These are phyloP conservation scores for Xylariaceae sp. DNA, from an alignment of 2,329 filamentous ascomycete species.

Conservation along the genomic window DNA sequence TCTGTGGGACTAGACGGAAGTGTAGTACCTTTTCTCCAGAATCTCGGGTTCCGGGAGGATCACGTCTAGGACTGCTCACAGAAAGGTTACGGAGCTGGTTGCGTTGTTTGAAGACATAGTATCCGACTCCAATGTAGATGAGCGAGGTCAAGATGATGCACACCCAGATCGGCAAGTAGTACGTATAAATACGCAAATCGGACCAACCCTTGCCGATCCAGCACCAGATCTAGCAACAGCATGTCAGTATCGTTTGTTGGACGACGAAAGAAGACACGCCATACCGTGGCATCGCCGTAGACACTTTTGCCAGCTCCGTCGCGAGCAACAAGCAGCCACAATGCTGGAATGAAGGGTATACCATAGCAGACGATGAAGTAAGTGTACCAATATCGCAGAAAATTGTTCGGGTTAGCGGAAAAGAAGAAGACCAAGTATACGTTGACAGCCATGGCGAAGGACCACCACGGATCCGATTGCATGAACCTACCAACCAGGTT, in stretches of 20 bases:
- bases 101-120: conserved; percentile 53
- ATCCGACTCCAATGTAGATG: conserved; percentile 54
- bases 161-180: conserved; percentile 57
- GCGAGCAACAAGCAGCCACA: conserved; percentile 57
- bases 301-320: conserved; percentile 35
- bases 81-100: conserved; percentile 48
- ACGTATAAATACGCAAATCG: conserved; percentile 53
- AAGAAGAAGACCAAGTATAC: conserved; percentile 66
- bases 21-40: conserved; percentile 31
- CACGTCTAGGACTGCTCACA: conserved; percentile 36
- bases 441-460: conserved; percentile 76
- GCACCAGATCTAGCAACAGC: conserved; percentile 49
- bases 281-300: conserved; percentile 54
- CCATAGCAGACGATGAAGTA: conserved; percentile 69
- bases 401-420: conserved; percentile 58
- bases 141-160: conserved; percentile 50
- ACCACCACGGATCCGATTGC: conserved; percentile 72
- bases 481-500: conserved; percentile 54
- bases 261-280: conserved; percentile 14
- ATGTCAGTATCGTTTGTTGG: conserved; percentile 10
- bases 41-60: conserved; percentile 23
- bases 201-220: conserved; percentile 54
- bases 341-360: conserved; percentile 59
- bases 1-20: neutral
- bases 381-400: conserved; percentile 62